A percentile compares a stretch with the other conserved stretches of the same genome.
Evolutionary conservation across 1,139 yeast genomes (phyloP).

Genomic region (Blastobotrys illinoisensis): DNA sequence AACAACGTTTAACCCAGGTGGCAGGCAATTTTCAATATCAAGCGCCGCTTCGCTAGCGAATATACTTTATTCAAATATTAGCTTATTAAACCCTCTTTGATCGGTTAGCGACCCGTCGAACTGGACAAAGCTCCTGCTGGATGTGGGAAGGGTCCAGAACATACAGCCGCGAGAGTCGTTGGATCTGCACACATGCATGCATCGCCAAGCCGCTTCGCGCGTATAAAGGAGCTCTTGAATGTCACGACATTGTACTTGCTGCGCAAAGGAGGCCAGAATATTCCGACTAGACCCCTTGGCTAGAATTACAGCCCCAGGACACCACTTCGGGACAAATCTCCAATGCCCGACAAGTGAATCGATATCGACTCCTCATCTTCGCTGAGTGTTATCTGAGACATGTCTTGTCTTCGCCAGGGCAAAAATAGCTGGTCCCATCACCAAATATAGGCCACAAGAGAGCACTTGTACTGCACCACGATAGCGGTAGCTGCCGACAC

Average conservation of each 20-base stretch:
- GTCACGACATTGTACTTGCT: background rate
- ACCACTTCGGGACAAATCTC: too few species aligned
- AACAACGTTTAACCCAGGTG: too few species aligned
- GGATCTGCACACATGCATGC: background rate
- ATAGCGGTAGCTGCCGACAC: too few species aligned
- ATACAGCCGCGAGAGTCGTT: background rate
- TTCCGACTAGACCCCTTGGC: background rate
- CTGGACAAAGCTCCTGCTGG: background rate
- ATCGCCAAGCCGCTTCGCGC: background rate
- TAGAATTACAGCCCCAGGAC: too few species aligned
- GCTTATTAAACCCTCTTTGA: background rate
- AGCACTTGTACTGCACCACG: too few species aligned
- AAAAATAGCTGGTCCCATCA: too few species aligned
- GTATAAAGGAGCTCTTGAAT: background rate
- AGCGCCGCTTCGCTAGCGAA: too few species aligned
- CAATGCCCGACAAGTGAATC: too few species aligned
- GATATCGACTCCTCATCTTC: too few species aligned
- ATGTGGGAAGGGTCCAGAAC: background rate
- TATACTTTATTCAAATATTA: background rate
- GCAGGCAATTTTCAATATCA: too few species aligned
- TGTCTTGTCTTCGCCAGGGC: background rate
- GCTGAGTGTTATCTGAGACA: background rate
- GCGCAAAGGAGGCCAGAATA: background rate
- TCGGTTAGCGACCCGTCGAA: background rate
- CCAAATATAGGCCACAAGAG: too few species aligned